Conservation (phyloP, 352 stramenopile genomes). For the Phytophthora idaei region DNA sequence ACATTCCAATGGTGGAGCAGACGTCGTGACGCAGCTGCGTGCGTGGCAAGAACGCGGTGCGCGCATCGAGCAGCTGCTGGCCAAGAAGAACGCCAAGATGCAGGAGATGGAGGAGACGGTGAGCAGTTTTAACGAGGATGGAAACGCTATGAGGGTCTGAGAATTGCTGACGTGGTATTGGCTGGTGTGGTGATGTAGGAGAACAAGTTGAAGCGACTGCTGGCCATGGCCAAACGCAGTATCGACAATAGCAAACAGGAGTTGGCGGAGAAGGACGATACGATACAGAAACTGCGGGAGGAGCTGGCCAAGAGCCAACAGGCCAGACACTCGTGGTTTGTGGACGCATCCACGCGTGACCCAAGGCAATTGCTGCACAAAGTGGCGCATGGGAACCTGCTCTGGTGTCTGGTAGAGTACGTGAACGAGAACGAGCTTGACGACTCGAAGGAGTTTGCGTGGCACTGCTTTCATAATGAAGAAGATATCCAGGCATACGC, state of each 20-base stretch:
- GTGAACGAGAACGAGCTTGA: constrained; percentile 70
- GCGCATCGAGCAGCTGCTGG: constrained; percentile 66
- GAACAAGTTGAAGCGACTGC: constrained; percentile 78
- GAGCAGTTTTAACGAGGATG: neutral
- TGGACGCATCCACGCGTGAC: constrained; percentile 54
- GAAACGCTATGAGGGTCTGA: neutral
- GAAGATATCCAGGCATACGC: constrained; percentile 70
- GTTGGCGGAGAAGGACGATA: constrained; percentile 64
- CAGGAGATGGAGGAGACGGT: constrained; percentile 84
- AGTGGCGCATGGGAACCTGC: constrained; percentile 53
- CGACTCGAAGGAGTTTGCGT: constrained; percentile 68
- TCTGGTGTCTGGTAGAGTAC: constrained; percentile 89
- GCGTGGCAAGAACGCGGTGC: constrained; percentile 66
- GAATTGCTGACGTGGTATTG: neutral
- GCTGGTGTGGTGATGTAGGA: constrained; percentile 42
- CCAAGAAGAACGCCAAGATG: constrained; percentile 74
- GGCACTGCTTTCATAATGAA: constrained; percentile 72
- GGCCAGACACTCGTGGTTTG: constrained; percentile 52
- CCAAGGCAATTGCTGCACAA: constrained; percentile 74
- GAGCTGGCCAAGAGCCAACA: constrained; percentile 53
- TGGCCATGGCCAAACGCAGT: constrained; percentile 88
- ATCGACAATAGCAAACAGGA: constrained; percentile 91
- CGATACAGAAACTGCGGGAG: constrained; percentile 52
- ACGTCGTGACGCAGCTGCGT: constrained; percentile 40
- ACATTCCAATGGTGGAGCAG: constrained; percentile 27